A percentile compares a stretch with the other conserved stretches of the same genome.
These are phyloP conservation scores for Stereum hirsutum DNA, from an alignment of 1,284 basidiomycete genomes.

Conservation along the genomic window DNA sequence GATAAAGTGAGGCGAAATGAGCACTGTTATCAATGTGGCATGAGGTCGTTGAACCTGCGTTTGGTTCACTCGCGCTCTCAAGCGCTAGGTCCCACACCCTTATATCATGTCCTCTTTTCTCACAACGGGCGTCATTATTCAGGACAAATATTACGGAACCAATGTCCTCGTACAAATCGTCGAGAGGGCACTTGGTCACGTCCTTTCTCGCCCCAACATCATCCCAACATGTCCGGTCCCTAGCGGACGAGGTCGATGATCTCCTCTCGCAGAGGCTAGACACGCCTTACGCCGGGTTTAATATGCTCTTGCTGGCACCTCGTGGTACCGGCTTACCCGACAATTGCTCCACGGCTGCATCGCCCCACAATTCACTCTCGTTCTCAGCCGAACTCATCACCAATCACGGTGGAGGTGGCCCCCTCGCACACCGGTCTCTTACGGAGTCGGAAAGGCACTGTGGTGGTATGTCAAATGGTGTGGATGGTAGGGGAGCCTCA, in stretches of 20 bases:
- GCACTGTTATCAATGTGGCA: too few relatives aligned
- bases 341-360: slow-evolving; percentile 5
- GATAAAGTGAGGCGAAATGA: too few relatives aligned
- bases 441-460: slow-evolving; percentile 34
- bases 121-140: slow-evolving; percentile 11
- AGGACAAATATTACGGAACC: slow-evolving; percentile 79
- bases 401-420: slow-evolving; percentile 59
- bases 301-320: slow-evolving; percentile 53
- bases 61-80: too few relatives aligned
- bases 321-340: too few relatives aligned
- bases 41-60: too few relatives aligned
- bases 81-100: too few relatives aligned
- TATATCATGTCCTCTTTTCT: too few relatives aligned
- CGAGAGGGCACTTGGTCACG: slow-evolving; percentile 58
- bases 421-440: slow-evolving; percentile 43
- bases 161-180: slow-evolving; percentile 33
- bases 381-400: slow-evolving; percentile 51
- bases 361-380: slow-evolving; percentile 21
- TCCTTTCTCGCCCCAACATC: slow-evolving; percentile 45
- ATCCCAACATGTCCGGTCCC: slow-evolving; percentile 28
- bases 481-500: slow-evolving; percentile 46
- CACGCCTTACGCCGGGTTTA: slow-evolving; percentile 65
- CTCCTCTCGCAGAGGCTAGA: slow-evolving; percentile 36
- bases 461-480: slow-evolving; percentile 64
- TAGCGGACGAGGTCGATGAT: slow-evolving; percentile 36